Conservation (phyloP, 2,329 filamentous ascomycete genomes). For the Cladosporium halotolerans region DNA sequence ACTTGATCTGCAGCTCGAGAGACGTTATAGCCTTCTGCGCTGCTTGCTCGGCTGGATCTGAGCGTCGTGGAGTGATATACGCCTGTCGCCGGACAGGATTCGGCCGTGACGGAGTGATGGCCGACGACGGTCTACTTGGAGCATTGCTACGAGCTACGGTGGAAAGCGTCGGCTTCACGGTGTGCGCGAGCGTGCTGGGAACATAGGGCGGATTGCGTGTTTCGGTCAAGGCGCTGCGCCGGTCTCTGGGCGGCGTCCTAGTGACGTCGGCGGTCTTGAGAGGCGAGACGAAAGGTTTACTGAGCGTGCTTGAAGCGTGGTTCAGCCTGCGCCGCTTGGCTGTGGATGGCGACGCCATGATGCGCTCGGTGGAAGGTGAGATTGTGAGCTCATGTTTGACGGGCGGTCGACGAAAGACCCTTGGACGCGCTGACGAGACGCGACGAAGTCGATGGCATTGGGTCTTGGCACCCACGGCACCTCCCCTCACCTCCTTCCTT, state of each 20-base stretch:
- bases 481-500: too few relatives aligned
- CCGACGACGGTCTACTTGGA: neutral
- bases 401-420: too few relatives aligned
- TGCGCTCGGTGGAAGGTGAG: neutral
- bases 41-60: conserved; percentile 21
- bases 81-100: conserved; percentile 32
- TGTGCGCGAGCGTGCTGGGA: conserved; percentile 27
- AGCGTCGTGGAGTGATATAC: conserved; percentile 22
- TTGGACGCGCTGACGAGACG: too few relatives aligned
- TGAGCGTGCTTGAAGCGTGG: conserved; percentile 51
- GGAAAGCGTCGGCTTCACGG: conserved; percentile 12
- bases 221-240: conserved; percentile 11
- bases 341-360: conserved; percentile 45
- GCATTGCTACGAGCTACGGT: neutral
- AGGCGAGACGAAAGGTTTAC: conserved; percentile 68
- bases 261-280: conserved; percentile 32
- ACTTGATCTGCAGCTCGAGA: conserved; percentile 32
- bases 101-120: conserved; percentile 17
- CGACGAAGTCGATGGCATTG: too few relatives aligned
- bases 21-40: conserved; percentile 20
- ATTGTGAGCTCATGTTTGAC: too few relatives aligned
- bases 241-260: conserved; percentile 16
- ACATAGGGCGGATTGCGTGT: conserved; percentile 17
- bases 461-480: too few relatives aligned
- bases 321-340: conserved; percentile 59